Base-by-base conservation (phyloP, 768 basidiomycete genomes). In the Pleurotus platypus region DNA sequence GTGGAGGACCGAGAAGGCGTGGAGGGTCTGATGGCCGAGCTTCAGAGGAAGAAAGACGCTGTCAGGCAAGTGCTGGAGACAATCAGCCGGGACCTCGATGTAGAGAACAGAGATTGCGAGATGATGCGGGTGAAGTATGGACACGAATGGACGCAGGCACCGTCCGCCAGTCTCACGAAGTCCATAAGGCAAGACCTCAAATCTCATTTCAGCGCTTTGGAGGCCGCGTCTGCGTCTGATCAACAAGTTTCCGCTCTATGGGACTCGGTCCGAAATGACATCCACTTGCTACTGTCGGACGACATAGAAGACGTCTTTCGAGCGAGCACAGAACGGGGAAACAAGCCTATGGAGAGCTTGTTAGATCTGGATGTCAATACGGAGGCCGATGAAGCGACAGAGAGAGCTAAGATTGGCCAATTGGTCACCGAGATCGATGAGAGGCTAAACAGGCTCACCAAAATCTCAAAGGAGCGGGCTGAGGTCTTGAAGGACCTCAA, bases 401-500 rank as follows among this genome's bases (percentile, higher is more conserved):
- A 94, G 66, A 78, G 84, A 61, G 77, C 76, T 18, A 88, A 85
- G 69, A 86, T 94, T 55, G 74, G 76, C 5, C 77, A 77, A 45
- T 79, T 81, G 56, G 87, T 94, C 0, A 74, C 76, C 2, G 88
- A 89, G 64, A 88, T 94, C 58, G 90, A 92, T 61, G 89, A 95
- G 57, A 75, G 85, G 49, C 69, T 98, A 13, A 86, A 85, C 24
- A 77, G 86, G 64, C 67, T 98, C 49, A 86, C 82, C 69, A 90
- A 93, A 75, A 88, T 99, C 59, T 80, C 86, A 46, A 83, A 84
- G 57, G 96, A 98, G 73, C 76, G 96, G 49, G 83, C 81, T 9
- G 90, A 95, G 62, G 86, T 94, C 0, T 71, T 98, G 55, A 94
- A 91, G 67, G 97, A 98, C 66, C 75, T 99, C 49, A 99, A 98